A percentile compares a stretch with the other conserved stretches of the same genome.
phyloP scores from a whole-genome alignment of 306 rosid species.

The Erythrophleum fordii region DNA sequence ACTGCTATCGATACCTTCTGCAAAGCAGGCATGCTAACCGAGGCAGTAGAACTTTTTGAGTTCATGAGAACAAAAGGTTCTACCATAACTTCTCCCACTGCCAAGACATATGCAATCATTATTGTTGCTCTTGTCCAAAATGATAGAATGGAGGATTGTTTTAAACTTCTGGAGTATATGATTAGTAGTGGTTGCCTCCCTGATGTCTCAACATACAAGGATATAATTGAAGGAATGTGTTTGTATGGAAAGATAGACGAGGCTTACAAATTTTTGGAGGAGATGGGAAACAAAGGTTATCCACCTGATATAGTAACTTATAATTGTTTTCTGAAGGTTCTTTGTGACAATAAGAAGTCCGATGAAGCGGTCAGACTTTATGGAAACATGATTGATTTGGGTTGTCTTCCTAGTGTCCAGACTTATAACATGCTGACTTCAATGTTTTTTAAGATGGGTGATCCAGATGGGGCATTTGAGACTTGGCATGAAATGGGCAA shows the following conservation, averaged over 20 bases:
- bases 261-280: conserved; percentile 83
- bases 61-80: conserved; percentile 90
- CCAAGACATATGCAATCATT: conserved; percentile 77
- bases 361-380: conserved; percentile 78
- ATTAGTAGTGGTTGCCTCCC: conserved; percentile 85
- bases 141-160: conserved; percentile 80
- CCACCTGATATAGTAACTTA: conserved; percentile 87
- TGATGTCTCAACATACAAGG: conserved; percentile 89
- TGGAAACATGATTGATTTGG: conserved; percentile 62
- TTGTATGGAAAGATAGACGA: conserved; percentile 69
- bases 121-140: conserved; percentile 73
- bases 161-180: conserved; percentile 68
- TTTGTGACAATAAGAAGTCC: conserved; percentile 71
- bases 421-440: conserved; percentile 85
- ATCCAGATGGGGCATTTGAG: conserved; percentile 77
- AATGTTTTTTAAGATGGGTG: conserved; percentile 77
- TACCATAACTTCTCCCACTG: conserved; percentile 77
- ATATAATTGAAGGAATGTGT: conserved; percentile 87
- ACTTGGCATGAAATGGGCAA: conserved; percentile 84
- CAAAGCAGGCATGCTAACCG: conserved; percentile 72
- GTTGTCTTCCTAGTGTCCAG: conserved; percentile 84
- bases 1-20: conserved; percentile 86
- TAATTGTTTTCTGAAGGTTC: conserved; percentile 91
- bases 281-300: conserved; percentile 96
- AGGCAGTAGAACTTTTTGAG: conserved; percentile 80